Percentiles rank a stretch among this genome's conserved stretches.
Evolutionary conservation across 2,329 filamentous ascomycete genomes (phyloP).

Genomic region (Zymoseptoria brevis): DNA sequence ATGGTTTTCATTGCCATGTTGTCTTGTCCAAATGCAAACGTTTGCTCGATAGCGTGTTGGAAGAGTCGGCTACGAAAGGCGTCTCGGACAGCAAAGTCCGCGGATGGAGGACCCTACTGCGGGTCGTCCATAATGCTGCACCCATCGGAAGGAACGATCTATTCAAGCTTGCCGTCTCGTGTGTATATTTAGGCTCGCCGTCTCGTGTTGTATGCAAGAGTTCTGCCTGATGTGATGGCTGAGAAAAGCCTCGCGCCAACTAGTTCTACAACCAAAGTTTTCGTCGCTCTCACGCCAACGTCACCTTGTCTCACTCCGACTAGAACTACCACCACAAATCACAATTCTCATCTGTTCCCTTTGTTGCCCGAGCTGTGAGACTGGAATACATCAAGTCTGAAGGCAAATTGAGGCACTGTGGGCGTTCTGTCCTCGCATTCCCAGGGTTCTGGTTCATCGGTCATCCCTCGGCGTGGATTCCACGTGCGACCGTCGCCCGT

Average conservation of each 20-base stretch:
- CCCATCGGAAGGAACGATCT: no score
- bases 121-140: no score
- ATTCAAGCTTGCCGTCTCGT: no score
- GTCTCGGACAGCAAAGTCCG: no score
- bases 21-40: no score
- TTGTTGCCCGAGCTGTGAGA: background rate
- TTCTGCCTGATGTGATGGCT: background rate
- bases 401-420: background rate
- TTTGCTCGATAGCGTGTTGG: no score
- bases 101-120: no score
- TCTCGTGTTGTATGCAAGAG: no score
- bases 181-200: no score
- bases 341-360: background rate
- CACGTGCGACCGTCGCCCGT: background rate
- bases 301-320: background rate
- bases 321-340: background rate
- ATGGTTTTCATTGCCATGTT: no score
- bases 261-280: background rate
- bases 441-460: background rate
- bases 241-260: background rate
- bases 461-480: background rate
- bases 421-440: background rate
- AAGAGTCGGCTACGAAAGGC: no score
- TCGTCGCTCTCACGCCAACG: background rate
- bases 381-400: background rate